Percentiles rank a stretch among this genome's conserved stretches.
Evolutionary conservation across 2,329 filamentous ascomycete species (phyloP).

Genomic region (Hymenoscyphus infarciens): DNA sequence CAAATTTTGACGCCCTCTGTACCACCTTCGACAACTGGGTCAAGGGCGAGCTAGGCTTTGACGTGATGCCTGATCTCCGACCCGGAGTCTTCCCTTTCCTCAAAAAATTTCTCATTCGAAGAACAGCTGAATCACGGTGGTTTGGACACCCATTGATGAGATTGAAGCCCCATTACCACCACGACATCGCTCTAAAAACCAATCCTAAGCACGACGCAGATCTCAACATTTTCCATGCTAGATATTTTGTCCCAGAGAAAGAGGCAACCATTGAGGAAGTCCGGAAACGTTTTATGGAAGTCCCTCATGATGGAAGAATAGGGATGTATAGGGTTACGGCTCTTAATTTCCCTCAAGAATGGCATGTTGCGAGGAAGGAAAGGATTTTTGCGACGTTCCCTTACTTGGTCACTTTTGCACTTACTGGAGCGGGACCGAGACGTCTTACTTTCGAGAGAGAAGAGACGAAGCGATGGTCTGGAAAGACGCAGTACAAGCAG

Average conservation of each 20-base stretch:
- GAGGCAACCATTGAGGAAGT: background rate
- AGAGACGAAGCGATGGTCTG: slow-evolving; percentile 11
- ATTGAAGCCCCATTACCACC: slow-evolving; percentile 21
- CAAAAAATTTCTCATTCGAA: slow-evolving; percentile 21
- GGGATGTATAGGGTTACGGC: background rate
- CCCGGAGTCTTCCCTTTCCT: slow-evolving; percentile 13
- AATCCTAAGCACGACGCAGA: background rate
- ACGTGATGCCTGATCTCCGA: background rate
- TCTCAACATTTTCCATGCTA: background rate
- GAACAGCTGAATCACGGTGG: slow-evolving; percentile 22
- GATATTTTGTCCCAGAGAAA: background rate
- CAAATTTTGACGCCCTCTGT: slow-evolving; percentile 15
- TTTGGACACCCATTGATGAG: slow-evolving; percentile 22
- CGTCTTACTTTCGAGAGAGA: slow-evolving; percentile 14
- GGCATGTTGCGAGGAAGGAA: slow-evolving; percentile 8
- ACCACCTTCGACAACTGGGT: slow-evolving; percentile 15
- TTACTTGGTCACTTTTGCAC: slow-evolving; percentile 13
- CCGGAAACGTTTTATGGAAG: background rate
- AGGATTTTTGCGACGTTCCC: slow-evolving; percentile 22
- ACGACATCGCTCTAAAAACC: slow-evolving; percentile 17
- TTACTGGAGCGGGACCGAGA: background rate
- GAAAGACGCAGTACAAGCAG: slow-evolving; percentile 1
- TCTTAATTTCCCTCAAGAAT: slow-evolving; percentile 12
- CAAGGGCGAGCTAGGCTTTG: slow-evolving; percentile 3
- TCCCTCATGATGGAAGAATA: background rate